These are phyloP conservation scores for Blakeslea trispora DNA, from an alignment of 371 early-diverging fungal species.

Conservation along the genomic window DNA sequence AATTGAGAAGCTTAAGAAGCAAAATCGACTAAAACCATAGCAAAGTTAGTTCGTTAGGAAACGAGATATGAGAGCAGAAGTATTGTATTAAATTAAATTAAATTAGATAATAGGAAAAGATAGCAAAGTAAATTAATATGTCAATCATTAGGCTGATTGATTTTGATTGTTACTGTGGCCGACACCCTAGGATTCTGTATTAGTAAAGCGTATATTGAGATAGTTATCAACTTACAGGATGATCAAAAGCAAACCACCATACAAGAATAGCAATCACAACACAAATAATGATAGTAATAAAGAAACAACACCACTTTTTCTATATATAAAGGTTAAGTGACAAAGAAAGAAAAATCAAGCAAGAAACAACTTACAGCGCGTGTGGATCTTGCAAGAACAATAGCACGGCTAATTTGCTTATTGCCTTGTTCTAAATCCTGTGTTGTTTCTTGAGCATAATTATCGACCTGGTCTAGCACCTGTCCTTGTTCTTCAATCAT, in stretches of 20 bases:
- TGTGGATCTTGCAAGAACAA: slow-evolving; percentile 69
- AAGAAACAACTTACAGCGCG: slow-evolving; percentile 60
- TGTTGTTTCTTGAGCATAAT: slow-evolving; percentile 62
- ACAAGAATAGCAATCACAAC: slow-evolving; percentile 53
- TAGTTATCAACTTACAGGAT: slow-evolving; percentile 26
- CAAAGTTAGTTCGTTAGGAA: neutral
- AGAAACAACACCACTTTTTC: slow-evolving; percentile 72
- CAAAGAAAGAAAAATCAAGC: neutral
- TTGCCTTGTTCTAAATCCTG: slow-evolving; percentile 74
- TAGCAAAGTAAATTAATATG: neutral
- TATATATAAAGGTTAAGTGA: slow-evolving; percentile 11
- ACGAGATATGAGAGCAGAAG: too few relatives aligned
- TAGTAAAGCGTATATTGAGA: neutral
- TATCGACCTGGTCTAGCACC: slow-evolving; percentile 71
- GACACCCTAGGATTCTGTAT: slow-evolving; percentile 13
- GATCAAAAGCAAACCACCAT: slow-evolving; percentile 56
- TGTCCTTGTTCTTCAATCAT: slow-evolving; percentile 83
- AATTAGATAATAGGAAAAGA: neutral
- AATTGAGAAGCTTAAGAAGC: too few relatives aligned
- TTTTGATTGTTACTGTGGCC: slow-evolving; percentile 9
- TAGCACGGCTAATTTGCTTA: slow-evolving; percentile 70
- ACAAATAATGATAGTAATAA: slow-evolving; percentile 51
- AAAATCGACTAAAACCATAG: too few relatives aligned
- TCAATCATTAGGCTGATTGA: too few relatives aligned
- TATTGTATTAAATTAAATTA: neutral